A percentile compares a stretch with the other conserved stretches of the same genome.
Evolutionary conservation across 345 rosid genomes (phyloP).

Genomic region (Erodium maritimum): DNA sequence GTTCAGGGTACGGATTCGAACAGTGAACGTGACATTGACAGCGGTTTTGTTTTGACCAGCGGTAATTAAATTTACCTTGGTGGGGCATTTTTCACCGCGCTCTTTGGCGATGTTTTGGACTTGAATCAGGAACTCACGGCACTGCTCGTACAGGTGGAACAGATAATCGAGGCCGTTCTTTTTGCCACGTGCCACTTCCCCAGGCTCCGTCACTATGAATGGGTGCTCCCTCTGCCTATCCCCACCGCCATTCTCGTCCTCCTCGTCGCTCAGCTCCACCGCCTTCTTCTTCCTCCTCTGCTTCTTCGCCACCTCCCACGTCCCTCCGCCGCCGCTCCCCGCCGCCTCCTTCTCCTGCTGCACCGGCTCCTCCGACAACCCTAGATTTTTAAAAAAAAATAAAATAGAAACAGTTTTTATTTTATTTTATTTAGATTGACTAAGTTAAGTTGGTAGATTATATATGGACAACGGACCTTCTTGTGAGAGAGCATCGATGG

Average conservation of each 20-base stretch:
- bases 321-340: constrained; percentile 43
- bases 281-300: constrained; percentile 28
- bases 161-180: constrained; percentile 99
- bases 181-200: constrained; percentile 98
- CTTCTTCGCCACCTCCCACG: constrained; percentile 25
- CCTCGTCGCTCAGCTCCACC: constrained; percentile 37
- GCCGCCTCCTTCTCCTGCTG: constrained; percentile 61
- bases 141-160: constrained; percentile 94
- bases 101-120: constrained; percentile 90
- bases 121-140: constrained; percentile 87
- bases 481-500: constrained; percentile 84
- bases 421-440: too few relatives aligned
- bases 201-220: constrained; percentile 98
- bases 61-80: constrained; percentile 43
- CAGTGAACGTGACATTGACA: not conserved
- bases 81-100: constrained; percentile 96
- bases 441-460: too few relatives aligned
- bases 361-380: constrained; percentile 78
- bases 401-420: too few relatives aligned
- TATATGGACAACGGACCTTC: constrained; percentile 39
- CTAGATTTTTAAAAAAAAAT: constrained; percentile 15
- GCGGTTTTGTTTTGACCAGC: not conserved
- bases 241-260: constrained; percentile 28
- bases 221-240: constrained; percentile 98
- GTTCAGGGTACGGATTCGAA: not conserved